These are phyloP conservation scores for Candida labiduridarum DNA, from an alignment of 1,139 yeast genomes.

Conservation along the genomic window DNA sequence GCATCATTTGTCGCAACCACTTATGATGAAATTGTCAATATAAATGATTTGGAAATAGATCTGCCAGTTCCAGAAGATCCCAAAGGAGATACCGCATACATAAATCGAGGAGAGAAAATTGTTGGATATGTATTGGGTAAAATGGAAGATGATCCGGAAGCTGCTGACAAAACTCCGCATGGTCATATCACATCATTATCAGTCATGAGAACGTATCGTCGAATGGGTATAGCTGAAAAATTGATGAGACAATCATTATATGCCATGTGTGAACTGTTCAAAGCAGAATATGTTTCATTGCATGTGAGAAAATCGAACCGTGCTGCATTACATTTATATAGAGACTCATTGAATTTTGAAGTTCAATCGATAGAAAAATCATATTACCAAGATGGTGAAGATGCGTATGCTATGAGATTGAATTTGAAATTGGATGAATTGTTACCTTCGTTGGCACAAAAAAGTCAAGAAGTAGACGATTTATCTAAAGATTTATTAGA, in stretches of 20 bases:
- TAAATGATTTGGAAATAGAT: constrained; percentile 31
- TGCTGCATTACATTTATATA: constrained; percentile 91
- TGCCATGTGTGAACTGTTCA: constrained; percentile 80
- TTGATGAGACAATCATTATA: constrained; percentile 84
- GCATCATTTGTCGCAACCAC: constrained; percentile 95
- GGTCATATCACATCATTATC: constrained; percentile 95
- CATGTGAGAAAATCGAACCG: constrained; percentile 93
- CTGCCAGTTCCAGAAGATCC: constrained; percentile 31
- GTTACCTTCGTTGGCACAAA: constrained; percentile 57
- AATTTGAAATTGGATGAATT: constrained; percentile 59
- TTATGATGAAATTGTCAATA: constrained; percentile 42
- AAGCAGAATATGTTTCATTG: constrained; percentile 81
- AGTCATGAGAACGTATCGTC: constrained; percentile 92
- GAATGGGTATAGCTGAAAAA: constrained; percentile 94
- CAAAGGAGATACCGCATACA: constrained; percentile 59
- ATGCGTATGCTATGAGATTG: constrained; percentile 95
- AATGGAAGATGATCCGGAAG: constrained; percentile 92
- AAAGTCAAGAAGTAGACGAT: constrained; percentile 48
- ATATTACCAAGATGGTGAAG: constrained; percentile 97
- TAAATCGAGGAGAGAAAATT: constrained; percentile 69
- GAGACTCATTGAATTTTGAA: constrained; percentile 82
- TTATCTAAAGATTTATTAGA: constrained; percentile 41
- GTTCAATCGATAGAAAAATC: constrained; percentile 80
- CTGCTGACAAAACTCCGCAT: constrained; percentile 72
- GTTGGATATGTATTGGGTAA: constrained; percentile 95